Evolutionary conservation across 352 stramenopile genomes (phyloP).

Genomic region (Phytophthora gonapodyides): DNA sequence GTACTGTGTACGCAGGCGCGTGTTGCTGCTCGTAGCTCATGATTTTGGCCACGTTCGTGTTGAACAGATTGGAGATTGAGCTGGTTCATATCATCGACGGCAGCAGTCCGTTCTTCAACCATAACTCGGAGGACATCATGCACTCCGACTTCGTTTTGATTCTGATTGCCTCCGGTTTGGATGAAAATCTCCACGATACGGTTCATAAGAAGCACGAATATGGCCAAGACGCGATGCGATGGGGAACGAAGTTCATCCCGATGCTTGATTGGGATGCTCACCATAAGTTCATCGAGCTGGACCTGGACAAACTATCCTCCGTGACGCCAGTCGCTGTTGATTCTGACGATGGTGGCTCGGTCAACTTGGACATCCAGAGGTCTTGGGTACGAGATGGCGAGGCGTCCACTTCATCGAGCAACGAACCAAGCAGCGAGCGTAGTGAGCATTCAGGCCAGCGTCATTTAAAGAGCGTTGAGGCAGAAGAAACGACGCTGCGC

Average conservation of each 20-base stretch:
- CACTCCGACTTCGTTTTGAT: slow-evolving; percentile 57
- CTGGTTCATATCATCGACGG: slow-evolving; percentile 52
- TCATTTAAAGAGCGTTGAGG: background rate
- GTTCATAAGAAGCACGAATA: slow-evolving; percentile 63
- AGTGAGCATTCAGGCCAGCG: background rate
- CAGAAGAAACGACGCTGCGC: slow-evolving; percentile 5
- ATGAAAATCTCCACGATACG: slow-evolving; percentile 68
- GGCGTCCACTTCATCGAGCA: background rate
- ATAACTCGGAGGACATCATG: slow-evolving; percentile 34
- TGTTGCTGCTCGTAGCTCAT: no score
- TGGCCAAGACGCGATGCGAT: slow-evolving; percentile 42
- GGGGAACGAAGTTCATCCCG: slow-evolving; percentile 45
- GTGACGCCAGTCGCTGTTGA: slow-evolving; percentile 25
- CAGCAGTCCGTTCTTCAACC: slow-evolving; percentile 52
- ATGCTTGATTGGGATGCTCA: slow-evolving; percentile 46
- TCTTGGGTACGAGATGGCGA: slow-evolving; percentile 3
- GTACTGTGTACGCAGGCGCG: slow-evolving; percentile 16
- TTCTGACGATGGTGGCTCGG: background rate
- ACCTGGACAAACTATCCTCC: slow-evolving; percentile 51
- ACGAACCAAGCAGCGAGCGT: background rate
- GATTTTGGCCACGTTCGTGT: background rate
- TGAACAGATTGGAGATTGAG: slow-evolving; percentile 51
- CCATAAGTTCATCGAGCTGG: slow-evolving; percentile 41
- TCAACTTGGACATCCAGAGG: slow-evolving; percentile 2
- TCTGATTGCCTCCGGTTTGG: slow-evolving; percentile 59